Evolutionary conservation across 2,329 filamentous ascomycete genomes (phyloP).

Genomic region (Colletotrichum sidae): DNA sequence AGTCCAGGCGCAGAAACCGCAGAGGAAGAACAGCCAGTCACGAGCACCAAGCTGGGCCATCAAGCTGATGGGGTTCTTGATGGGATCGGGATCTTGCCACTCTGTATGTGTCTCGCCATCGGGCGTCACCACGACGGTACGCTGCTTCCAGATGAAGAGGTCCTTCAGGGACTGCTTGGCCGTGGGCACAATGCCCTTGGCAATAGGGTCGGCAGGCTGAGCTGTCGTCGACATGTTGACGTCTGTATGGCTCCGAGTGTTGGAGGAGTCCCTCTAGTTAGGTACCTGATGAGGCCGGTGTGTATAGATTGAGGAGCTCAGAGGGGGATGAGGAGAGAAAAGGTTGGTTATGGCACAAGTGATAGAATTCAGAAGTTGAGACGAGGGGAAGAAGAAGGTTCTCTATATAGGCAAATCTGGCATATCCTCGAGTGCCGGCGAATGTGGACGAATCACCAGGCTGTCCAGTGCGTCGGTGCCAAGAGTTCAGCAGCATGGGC

Average conservation of each 20-base stretch:
- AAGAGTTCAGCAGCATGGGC: conserved; percentile 33
- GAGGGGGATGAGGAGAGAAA: conserved; percentile 4
- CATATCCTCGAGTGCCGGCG: background rate
- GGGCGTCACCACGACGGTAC: conserved; percentile 74
- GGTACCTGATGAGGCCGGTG: background rate
- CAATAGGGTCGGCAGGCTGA: conserved; percentile 71
- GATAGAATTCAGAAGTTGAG: conserved; percentile 12
- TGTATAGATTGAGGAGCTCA: background rate
- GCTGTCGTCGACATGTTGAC: conserved; percentile 48
- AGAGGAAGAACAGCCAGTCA: conserved; percentile 81
- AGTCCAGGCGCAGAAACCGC: conserved; percentile 81
- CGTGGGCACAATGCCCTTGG: conserved; percentile 72
- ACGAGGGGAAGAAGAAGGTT: conserved; percentile 5
- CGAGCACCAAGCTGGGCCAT: conserved; percentile 71
- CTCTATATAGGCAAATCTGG: conserved; percentile 28
- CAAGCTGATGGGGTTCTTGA: conserved; percentile 78
- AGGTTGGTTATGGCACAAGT: conserved; percentile 15
- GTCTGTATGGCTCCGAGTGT: conserved; percentile 6
- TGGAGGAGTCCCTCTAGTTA: background rate
- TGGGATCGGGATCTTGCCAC: conserved; percentile 74
- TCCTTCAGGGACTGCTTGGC: conserved; percentile 73
- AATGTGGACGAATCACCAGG: conserved; percentile 23
- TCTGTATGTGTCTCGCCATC: conserved; percentile 74
- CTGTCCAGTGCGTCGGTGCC: conserved; percentile 29
- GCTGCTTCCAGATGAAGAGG: conserved; percentile 80